Base-by-base conservation (phyloP, 306 rosid species). In the Prunus campanulata region DNA sequence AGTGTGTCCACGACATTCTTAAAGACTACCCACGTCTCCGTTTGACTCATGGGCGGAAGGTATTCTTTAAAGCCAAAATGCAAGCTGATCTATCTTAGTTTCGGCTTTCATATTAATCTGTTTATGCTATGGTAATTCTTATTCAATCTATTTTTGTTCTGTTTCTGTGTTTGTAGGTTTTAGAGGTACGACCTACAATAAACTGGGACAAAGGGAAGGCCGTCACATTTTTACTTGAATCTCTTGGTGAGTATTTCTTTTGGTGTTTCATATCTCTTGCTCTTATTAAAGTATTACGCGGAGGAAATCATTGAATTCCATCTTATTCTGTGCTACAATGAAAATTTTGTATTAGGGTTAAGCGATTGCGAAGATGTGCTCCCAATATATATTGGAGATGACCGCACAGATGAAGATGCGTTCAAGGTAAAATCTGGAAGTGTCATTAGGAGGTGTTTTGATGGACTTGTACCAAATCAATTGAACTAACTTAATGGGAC, bases 151-250 rank as follows among this genome's bases (percentile, higher is more conserved):
- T 62, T 52, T 35, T 20, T 76, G 60, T 68, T 51, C 39, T 19
- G 4, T 39, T 16, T 12, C 75, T 49, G 27, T 25, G 11, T 80
- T 13, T 80, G 72, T 66, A 96, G 99, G 99, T 96, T 87, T 87
- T 96, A 83, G 99, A 96, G 88, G 93, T 96, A 27, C 91, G 99
- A 15, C 99, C 99, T 4, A 87, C 77, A 81, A 91, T 96, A 77
- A 66, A 87, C 86, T 96, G 99, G 99, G 93, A 96, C 84, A 96
- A 96, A 81, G 99, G 99, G 66, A 96, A 91, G 81, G 99, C 99
- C 16, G 98, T 96, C 70, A 88, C 90, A 3, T 96, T 96, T 86
- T 87, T 96, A 70, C 99, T 96, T 0, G 91, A 96, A 78, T 91
- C 99, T 59, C 97, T 96, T 74, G 98, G 99, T 92, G 81, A 84